phyloP scores from a whole-genome alignment of 2,329 filamentous ascomycete genomes.

The Epichloe festucae region DNA sequence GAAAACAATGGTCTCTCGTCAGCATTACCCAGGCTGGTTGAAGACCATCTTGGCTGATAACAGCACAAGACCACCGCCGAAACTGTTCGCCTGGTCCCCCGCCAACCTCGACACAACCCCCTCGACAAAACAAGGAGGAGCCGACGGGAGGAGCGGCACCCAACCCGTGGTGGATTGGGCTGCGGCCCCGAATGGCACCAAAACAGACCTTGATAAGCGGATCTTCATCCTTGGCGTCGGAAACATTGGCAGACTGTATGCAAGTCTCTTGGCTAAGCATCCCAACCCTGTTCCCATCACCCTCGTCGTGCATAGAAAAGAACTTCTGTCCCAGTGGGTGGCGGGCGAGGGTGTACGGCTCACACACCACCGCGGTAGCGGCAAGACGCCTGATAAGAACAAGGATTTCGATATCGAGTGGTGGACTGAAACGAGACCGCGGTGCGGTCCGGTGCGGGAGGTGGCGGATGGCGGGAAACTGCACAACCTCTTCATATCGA shows the following conservation, averaged over 20 bases:
- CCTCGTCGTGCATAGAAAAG: constrained; percentile 57
- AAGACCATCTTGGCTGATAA: constrained; percentile 14
- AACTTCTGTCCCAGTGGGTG: constrained; percentile 36
- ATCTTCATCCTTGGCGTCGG: constrained; percentile 72
- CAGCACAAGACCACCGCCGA: constrained; percentile 14
- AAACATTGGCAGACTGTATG: constrained; percentile 69
- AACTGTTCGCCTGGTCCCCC: constrained; percentile 24
- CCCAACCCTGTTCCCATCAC: constrained; percentile 57
- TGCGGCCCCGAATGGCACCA: neutral
- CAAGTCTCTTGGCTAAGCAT: constrained; percentile 53
- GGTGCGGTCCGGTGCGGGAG: constrained; percentile 24
- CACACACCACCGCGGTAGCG: constrained; percentile 16
- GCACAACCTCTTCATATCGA: constrained; percentile 62
- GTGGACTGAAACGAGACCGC: constrained; percentile 35
- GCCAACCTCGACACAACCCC: constrained; percentile 14
- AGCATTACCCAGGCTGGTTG: constrained; percentile 18
- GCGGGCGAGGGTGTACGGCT: constrained; percentile 31
- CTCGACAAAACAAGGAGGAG: neutral
- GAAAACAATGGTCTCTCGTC: neutral
- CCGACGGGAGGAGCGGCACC: neutral
- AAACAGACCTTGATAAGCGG: constrained; percentile 23
- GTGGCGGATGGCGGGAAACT: constrained; percentile 34
- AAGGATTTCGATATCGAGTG: constrained; percentile 37
- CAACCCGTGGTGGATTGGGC: neutral
- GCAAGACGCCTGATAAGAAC: constrained; percentile 14